Base-by-base conservation (phyloP, 371 early-diverging fungal genomes). In the Apophysomyces ossiformis region DNA sequence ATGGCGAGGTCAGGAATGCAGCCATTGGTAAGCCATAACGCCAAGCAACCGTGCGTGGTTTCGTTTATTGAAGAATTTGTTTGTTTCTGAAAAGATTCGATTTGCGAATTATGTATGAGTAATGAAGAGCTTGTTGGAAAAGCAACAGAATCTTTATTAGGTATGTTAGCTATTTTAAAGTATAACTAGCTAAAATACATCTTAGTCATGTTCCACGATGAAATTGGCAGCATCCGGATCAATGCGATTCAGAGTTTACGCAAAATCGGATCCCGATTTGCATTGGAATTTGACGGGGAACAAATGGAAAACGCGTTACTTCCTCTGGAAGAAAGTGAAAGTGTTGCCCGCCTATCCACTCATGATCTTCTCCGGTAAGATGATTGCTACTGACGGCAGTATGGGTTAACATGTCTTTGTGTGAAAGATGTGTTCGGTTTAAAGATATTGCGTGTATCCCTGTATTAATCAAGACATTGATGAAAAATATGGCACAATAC, bases 131-230 rank as follows among this genome's bases (percentile, higher is more conserved):
- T 93, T 64, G 81, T 90, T 2, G 72, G 79, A 26, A 83, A 87
- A 21, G 89, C 93, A 0, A 79, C 91, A 0, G 91, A 90, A 50
- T 92, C 88, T 67, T 81, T 95, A 38, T 90, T 95, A 46, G 90
- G 90, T 87, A 79, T 66, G 79, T 7, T 41, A 21, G 54, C 21
- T 21, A 50, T 50, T 21, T 16, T 9, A 11, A 16, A 26, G 32
- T 26, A 26, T 26, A 26, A 26, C 3, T 26, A 26, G 32, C 32
- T 26, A 26, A 26, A 26, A 26, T 26, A 9, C 50, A 7, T 16
- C 21, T 3, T 69, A 90, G 96, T 95, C 61, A 96, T 96, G 94
- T 93, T 96, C 68, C 95, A 95, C 75, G 96, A 96, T 71, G 95
- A 95, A 68, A 91, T 92, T 67, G 89, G 90, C 60, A 77, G 79